Evolutionary conservation across 768 basidiomycete species (phyloP), one percentile per base, ranked within the genome.

Genomic region (Hysterangium stoloniferum): DNA sequence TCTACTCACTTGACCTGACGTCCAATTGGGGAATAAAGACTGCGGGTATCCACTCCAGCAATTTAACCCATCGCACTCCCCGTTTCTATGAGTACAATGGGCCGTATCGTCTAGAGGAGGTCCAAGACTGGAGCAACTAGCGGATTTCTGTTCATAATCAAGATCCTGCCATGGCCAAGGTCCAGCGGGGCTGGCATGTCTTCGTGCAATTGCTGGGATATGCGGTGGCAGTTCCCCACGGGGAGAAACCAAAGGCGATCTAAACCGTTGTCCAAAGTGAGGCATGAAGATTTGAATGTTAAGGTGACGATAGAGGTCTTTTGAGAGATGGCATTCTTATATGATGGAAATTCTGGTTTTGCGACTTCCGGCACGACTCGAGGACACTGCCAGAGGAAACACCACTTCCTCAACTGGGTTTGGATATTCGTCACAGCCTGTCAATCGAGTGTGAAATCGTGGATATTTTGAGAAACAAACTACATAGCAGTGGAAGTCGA

Each of bases 11-110:
- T 80, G 79, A 12, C 58, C 58, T 6, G 60, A 60, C 0, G 75
- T 77, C 79, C 79, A 79, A 52, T 79, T 81, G 8, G 73, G 73
- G 52, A 76, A 81, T 8, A 71, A 61, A 1, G 72, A 71, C 53
- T 77, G 72, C 0, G 79, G 78, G 57, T 80, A 80, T 53, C 41
- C 38, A 6, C 49, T 35, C 72, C 72, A 73, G 43, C 49, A 51
- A n/a, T n/a, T n/a, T n/a, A n/a, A n/a, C 32, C 41, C 40, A 6
- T 43, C 38, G 11, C 38, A 32, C 27, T 51, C 15, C 17, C 31
- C 49, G 25, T 11, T 19, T 17, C 20, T 24, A 33, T 51, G 49
- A 11, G 49, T 28, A 20, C 49, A 51, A 15, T 24, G 27, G 7
- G n/a, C n/a, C n/a, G n/a, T 36, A 22, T 38, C 25, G 47, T 41